A percentile compares a stretch with the other conserved stretches of the same genome.
phyloP scores from a whole-genome alignment of 352 stramenopile species.

The Globisporangium emineosum region DNA sequence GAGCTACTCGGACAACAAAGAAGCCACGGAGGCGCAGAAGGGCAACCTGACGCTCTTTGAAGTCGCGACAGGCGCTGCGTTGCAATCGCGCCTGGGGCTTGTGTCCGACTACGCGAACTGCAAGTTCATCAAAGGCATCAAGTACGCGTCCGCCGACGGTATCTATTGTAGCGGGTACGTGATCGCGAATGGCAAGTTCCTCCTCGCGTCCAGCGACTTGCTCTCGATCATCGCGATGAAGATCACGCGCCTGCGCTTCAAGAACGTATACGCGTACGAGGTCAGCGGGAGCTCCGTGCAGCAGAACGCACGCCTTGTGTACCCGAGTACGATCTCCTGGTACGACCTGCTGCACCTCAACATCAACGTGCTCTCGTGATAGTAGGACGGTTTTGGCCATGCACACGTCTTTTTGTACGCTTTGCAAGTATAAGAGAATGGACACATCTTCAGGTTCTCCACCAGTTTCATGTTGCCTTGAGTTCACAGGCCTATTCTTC shows the following conservation, averaged over 20 bases:
- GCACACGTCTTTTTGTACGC: too few relatives aligned
- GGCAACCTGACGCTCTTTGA: conserved; percentile 19
- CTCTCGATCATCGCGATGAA: not conserved
- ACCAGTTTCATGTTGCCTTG: too few relatives aligned
- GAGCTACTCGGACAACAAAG: not conserved
- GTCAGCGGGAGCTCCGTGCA: not conserved
- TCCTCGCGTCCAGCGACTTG: not conserved
- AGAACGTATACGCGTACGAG: conserved; percentile 2
- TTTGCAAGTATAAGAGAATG: too few relatives aligned
- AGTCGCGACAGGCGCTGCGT: conserved; percentile 8
- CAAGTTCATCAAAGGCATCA: conserved; percentile 30
- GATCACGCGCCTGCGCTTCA: not conserved
- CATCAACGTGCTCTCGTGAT: conserved; percentile 22
- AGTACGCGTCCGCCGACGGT: conserved; percentile 34
- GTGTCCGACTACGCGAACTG: conserved; percentile 51
- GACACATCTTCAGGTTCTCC: too few relatives aligned
- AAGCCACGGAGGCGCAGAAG: not conserved
- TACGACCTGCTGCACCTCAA: not conserved
- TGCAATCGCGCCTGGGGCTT: conserved; percentile 24
- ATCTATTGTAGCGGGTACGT: conserved; percentile 65
- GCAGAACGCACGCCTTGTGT: conserved; percentile 1
- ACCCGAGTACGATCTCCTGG: not conserved
- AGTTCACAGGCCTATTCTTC: too few relatives aligned
- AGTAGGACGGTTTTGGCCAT: too few relatives aligned
- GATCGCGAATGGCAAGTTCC: conserved; percentile 40